Evolutionary conservation across 176 grass and related monocot species (phyloP), one percentile per base, ranked within the genome.

Genomic region (Oryza brachyantha): DNA sequence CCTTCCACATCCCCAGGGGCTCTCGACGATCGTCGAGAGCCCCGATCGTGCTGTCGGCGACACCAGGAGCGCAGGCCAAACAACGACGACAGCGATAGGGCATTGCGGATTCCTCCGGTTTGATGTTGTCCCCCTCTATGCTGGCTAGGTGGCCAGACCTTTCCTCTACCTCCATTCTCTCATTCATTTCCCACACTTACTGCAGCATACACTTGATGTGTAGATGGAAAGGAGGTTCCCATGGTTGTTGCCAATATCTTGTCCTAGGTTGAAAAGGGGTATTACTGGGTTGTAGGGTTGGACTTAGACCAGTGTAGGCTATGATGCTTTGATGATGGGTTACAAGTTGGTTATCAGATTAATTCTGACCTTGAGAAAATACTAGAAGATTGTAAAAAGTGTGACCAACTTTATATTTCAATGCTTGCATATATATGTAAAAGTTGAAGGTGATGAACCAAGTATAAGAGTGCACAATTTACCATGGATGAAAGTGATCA

Each of bases 251-350:
- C 75, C 26, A 24, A 42, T 79, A 79, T 79, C 52, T 79, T 79
- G 64, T 75, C 62, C 74, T 74, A 68, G 80, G 61, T 73, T 61
- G 27, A 83, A 68, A 77, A 79, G 41, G 7, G 57, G 1, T 41
- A 27, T 61, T 11, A 32, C 64, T 5, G 57, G 48, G 17, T 52
- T 52, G 13, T 52, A 82, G 80, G 40, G 22, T 66, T 42, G 46
- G 64, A 70, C 36, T 41, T 77, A 70, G 66, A 76, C 65, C 84
- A 14, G 9, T 41, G 58, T 78, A 73, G 80, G 80, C 59, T 73
- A 87, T 83, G 73, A 78, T 83, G 67, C 22, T 45, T 29, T 35
- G 59, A 87, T 83, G 85, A 87, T 87, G 68, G 73, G 43, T 57
- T 10, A 46, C 75, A 64, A 64, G 78, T 62, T 64, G 76, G 10